These are phyloP conservation scores for Miamiensis avidus DNA, from an alignment of 169 alveolate genomes.

Conservation along the genomic window DNA sequence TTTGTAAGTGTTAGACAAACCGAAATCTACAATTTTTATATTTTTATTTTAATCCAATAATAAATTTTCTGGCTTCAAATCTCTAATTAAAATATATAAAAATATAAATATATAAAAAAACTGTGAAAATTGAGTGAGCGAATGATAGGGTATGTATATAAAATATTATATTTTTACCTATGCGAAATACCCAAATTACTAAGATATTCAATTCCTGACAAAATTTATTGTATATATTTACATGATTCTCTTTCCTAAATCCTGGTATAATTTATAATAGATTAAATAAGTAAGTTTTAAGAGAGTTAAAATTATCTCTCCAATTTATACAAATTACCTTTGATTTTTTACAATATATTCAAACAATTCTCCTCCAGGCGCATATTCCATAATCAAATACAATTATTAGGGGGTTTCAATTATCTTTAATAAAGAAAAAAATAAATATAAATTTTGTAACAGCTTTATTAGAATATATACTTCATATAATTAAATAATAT, in stretches of 20 bases:
- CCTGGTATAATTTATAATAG: slow-evolving; percentile 77
- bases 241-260: slow-evolving; percentile 75
- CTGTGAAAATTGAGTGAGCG: too few relatives aligned
- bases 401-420: slow-evolving; percentile 72
- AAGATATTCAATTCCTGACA: slow-evolving; percentile 74
- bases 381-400: slow-evolving; percentile 80
- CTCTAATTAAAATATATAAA: slow-evolving; percentile 42
- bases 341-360: slow-evolving; percentile 67
- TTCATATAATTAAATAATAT: slow-evolving; percentile 80
- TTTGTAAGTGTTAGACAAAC: slow-evolving; percentile 69
- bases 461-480: background rate
- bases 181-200: slow-evolving; percentile 65
- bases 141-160: too few relatives aligned
- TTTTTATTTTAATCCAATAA: slow-evolving; percentile 59
- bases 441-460: background rate
- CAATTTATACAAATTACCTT: slow-evolving; percentile 9
- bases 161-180: slow-evolving; percentile 3
- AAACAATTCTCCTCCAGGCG: slow-evolving; percentile 81
- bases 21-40: slow-evolving; percentile 82
- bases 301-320: background rate
- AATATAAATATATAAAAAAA: slow-evolving; percentile 3
- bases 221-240: slow-evolving; percentile 58
- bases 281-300: slow-evolving; percentile 1
- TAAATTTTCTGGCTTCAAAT: slow-evolving; percentile 79
- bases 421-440: slow-evolving; percentile 51